These are phyloP conservation scores for Metarhizium robertsii DNA, from an alignment of 2,329 filamentous ascomycete genomes.

Conservation along the genomic window DNA sequence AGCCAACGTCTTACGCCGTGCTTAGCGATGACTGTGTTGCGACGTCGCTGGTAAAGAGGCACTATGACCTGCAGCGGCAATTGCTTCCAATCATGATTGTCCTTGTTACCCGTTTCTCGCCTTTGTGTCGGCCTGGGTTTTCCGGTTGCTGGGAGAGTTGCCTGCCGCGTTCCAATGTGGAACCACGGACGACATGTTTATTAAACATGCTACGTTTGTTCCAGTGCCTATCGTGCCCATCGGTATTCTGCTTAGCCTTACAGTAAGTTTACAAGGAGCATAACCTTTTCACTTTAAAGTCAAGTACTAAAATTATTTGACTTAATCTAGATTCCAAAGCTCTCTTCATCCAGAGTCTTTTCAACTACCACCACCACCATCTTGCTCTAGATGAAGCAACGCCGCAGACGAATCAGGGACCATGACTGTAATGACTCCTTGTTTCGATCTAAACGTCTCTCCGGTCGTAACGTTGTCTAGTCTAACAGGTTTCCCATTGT, in stretches of 20 bases:
- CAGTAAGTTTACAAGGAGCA: no score
- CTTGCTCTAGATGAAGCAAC: conserved; percentile 15
- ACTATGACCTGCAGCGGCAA: neutral
- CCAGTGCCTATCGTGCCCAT: no score
- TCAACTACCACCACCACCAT: neutral
- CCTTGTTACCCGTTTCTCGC: neutral
- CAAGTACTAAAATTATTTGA: no score
- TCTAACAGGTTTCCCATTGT: conserved; percentile 41
- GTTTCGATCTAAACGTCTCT: conserved; percentile 28
- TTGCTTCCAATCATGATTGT: no score
- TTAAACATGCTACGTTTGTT: no score
- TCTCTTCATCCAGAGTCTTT: no score
- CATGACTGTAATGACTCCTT: conserved; percentile 26
- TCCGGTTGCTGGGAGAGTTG: neutral
- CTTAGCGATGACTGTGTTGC: neutral
- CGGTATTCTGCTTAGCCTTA: no score
- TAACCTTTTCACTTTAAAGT: no score
- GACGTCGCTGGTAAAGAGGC: neutral
- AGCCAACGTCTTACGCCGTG: neutral
- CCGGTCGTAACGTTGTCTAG: conserved; percentile 45
- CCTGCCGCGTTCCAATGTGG: neutral
- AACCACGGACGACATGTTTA: neutral
- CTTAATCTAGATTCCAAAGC: no score
- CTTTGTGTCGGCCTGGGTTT: neutral
- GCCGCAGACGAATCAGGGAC: conserved; percentile 35